Evolutionary conservation across 2,329 filamentous ascomycete species (phyloP), one percentile per base, ranked within the genome.

Genomic region (Fusarium anthophilum): DNA sequence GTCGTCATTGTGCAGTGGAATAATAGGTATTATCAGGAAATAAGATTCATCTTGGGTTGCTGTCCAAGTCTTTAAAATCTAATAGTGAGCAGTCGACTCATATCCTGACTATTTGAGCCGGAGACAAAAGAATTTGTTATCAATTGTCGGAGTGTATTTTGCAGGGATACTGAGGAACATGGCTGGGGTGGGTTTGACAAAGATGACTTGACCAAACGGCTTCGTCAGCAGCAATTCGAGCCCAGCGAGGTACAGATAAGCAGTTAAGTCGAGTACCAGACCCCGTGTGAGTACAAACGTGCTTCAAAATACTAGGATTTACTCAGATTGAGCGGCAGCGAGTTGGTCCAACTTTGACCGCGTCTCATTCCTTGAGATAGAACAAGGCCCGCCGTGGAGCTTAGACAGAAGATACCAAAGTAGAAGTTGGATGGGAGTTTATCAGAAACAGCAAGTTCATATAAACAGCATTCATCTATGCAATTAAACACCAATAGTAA

Each of bases 1-100:
- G 76, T 78, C 76, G 76, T 78, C 76, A 78, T 78, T 77, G 61
- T 76, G 73, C 73, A 59, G 70, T 78, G 47, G 50, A 55, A 66
- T 67, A 63, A 39, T 53, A 57, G 63, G 43, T 48, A 54, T 66
- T 56, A 63, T 48, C 63, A 66, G 59, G 61, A 51, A 68, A 69
- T 64, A 56, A 61, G 41, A 45, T 44, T 47, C 65, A 30, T 75
- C 57, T 69, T 35, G 58, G 61, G 50, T 66, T 43, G 43, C 50
- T 72, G 57, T 17, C 44, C n/a, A 44, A 43, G 24, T 60, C 60
- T 66, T 54, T 15, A 53, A 60, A n/a, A 65, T 44, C 69, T 67
- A 72, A 66, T 65, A 59, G 69, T 72, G 66, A 63, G 41, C 24
- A 59, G 70, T 67, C 69, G 66, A 63, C 70, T 58, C 30, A 53